Evolutionary conservation across 2,329 filamentous ascomycete species (phyloP).

Genomic region (Fusarium sp.): DNA sequence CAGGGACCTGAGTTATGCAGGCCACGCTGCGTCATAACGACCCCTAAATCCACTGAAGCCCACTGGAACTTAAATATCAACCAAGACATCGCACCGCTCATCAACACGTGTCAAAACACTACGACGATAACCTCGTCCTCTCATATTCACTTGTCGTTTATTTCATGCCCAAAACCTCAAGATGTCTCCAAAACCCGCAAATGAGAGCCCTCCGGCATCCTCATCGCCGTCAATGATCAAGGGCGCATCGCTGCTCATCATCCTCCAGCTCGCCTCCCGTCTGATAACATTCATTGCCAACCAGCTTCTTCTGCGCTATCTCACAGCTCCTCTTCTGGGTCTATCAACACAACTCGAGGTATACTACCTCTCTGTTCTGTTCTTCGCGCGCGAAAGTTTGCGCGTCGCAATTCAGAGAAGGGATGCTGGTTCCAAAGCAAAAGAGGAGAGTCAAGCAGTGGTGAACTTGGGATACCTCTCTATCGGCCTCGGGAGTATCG

Average conservation of each 20-base stretch:
- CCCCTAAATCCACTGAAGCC: conserved; percentile 19
- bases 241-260: conserved; percentile 86
- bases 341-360: conserved; percentile 91
- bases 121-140: conserved; percentile 3
- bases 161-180: background rate
- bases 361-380: conserved; percentile 91
- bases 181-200: conserved; percentile 9
- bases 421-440: conserved; percentile 33
- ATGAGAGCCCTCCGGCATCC: background rate
- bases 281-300: conserved; percentile 92
- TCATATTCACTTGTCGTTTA: background rate
- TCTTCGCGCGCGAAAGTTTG: conserved; percentile 91
- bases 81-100: background rate
- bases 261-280: conserved; percentile 88
- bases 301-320: conserved; percentile 86
- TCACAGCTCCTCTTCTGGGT: conserved; percentile 87
- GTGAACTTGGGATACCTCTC: conserved; percentile 91
- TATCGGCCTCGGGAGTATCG: conserved; percentile 73
- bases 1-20: background rate
- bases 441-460: conserved; percentile 73
- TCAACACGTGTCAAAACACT: conserved; percentile 35
- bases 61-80: conserved; percentile 17
- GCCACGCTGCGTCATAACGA: background rate
- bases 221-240: conserved; percentile 61
- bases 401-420: conserved; percentile 92